Percentiles rank a stretch among this genome's conserved stretches.
phyloP scores from a whole-genome alignment of 176 grass and related monocot species.

The Zoysia japonica region DNA sequence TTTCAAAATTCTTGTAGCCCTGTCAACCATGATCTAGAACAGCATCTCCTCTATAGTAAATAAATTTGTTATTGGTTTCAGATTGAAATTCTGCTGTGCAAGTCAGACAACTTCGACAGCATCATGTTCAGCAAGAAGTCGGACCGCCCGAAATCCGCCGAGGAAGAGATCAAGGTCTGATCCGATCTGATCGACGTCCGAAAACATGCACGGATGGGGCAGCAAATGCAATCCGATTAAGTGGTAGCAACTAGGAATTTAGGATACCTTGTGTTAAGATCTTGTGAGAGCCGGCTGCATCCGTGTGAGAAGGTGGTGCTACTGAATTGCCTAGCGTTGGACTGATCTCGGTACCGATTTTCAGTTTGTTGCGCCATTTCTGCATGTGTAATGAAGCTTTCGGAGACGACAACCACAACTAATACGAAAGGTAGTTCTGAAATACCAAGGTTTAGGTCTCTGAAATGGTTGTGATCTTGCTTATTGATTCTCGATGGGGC shows the following conservation, averaged over 20 bases:
- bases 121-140: slow-evolving; percentile 60
- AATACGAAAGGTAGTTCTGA: too few relatives aligned
- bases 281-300: slow-evolving; percentile 19
- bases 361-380: neutral
- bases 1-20: neutral
- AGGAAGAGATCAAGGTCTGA: slow-evolving; percentile 54
- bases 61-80: slow-evolving; percentile 29
- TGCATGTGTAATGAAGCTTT: neutral
- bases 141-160: slow-evolving; percentile 43
- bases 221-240: slow-evolving; percentile 21
- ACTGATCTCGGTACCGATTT: neutral
- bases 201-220: slow-evolving; percentile 25
- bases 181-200: neutral
- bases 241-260: slow-evolving; percentile 14
- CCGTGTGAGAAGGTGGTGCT: slow-evolving; percentile 9
- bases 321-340: neutral
- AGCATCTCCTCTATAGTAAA: too few relatives aligned
- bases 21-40: neutral
- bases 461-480: too few relatives aligned
- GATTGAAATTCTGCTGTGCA: slow-evolving; percentile 88
- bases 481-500: too few relatives aligned
- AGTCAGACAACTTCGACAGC: slow-evolving; percentile 70
- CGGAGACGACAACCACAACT: too few relatives aligned
- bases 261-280: slow-evolving; percentile 32
- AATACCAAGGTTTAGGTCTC: too few relatives aligned